A percentile compares a stretch with the other conserved stretches of the same genome.
Evolutionary conservation across 768 basidiomycete species (phyloP).

Genomic region (Leccinum imitatum): DNA sequence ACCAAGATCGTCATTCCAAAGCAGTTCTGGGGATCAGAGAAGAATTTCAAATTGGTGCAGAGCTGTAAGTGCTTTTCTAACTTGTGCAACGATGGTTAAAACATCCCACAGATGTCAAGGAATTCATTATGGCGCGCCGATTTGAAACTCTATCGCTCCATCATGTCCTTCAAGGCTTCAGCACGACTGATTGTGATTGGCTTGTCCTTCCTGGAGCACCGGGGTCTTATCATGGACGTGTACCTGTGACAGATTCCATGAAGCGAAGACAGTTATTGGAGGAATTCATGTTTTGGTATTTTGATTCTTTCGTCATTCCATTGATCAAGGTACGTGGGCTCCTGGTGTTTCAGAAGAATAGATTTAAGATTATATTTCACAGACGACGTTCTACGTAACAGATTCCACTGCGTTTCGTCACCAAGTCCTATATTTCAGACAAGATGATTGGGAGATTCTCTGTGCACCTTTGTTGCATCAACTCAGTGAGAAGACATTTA

Average conservation of each 20-base stretch:
- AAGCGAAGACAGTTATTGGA: slow-evolving; percentile 82
- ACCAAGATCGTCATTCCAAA: slow-evolving; percentile 72
- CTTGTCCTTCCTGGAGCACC: slow-evolving; percentile 46
- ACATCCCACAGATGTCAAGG: slow-evolving; percentile 54
- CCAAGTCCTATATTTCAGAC: slow-evolving; percentile 85
- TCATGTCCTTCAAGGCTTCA: slow-evolving; percentile 71
- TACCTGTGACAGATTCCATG: slow-evolving; percentile 61
- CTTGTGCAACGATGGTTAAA: neutral
- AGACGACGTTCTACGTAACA: slow-evolving; percentile 95
- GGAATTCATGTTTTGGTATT: slow-evolving; percentile 94
- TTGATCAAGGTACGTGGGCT: slow-evolving; percentile 63
- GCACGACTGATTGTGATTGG: slow-evolving; percentile 78
- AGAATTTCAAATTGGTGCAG: slow-evolving; percentile 63
- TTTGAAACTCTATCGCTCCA: slow-evolving; percentile 85
- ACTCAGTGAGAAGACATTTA: slow-evolving; percentile 70
- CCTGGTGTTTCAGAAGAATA: neutral
- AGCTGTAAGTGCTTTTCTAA: slow-evolving; percentile 43
- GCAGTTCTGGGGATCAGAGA: slow-evolving; percentile 72
- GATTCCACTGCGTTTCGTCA: slow-evolving; percentile 86
- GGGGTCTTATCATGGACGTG: slow-evolving; percentile 44
- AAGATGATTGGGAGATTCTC: slow-evolving; percentile 86
- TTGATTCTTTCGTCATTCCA: slow-evolving; percentile 79
- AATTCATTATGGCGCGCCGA: slow-evolving; percentile 69
- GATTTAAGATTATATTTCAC: neutral
- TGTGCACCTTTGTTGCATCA: slow-evolving; percentile 79